Evolutionary conservation across 2,329 filamentous ascomycete species (phyloP).

Genomic region (Stylonectria norvegica): DNA sequence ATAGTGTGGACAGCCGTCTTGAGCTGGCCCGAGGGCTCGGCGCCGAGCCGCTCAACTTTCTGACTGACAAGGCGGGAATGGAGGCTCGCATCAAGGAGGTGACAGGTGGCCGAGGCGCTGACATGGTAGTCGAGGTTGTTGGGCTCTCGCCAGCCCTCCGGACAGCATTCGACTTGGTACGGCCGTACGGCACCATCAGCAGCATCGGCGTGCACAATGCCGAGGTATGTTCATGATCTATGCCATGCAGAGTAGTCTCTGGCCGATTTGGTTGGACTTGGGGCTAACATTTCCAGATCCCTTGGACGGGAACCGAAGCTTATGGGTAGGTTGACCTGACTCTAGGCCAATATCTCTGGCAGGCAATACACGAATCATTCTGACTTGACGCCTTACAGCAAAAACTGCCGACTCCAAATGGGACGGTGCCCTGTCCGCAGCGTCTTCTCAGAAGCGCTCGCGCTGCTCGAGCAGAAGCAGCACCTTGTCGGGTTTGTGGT

Average conservation of each 20-base stretch:
- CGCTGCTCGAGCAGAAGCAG: conserved; percentile 63
- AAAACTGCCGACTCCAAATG: conserved; percentile 73
- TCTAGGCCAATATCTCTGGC: not conserved
- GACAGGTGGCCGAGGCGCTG: conserved; percentile 77
- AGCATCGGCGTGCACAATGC: conserved; percentile 75
- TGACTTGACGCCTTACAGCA: conserved; percentile 39
- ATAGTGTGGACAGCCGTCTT: conserved; percentile 72
- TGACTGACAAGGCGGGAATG: conserved; percentile 61
- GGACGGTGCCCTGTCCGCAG: conserved; percentile 72
- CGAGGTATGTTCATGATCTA: conserved; percentile 55
- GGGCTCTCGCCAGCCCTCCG: conserved; percentile 65
- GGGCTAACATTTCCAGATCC: conserved; percentile 46
- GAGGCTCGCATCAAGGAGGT: conserved; percentile 67
- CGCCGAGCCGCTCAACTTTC: conserved; percentile 80
- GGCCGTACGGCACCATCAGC: conserved; percentile 70
- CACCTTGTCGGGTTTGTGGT: conserved; percentile 59
- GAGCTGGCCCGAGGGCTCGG: conserved; percentile 70
- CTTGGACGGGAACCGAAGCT: conserved; percentile 62
- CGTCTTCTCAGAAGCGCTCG: conserved; percentile 63
- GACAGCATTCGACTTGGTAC: conserved; percentile 67
- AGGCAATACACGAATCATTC: not conserved
- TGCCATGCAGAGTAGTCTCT: too few relatives aligned
- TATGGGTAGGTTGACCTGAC: conserved; percentile 46
- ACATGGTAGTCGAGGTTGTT: conserved; percentile 79
- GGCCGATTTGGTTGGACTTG: not conserved